These are phyloP conservation scores for Fragaria iinumae DNA, from an alignment of 306 rosid genomes.

Conservation along the genomic window DNA sequence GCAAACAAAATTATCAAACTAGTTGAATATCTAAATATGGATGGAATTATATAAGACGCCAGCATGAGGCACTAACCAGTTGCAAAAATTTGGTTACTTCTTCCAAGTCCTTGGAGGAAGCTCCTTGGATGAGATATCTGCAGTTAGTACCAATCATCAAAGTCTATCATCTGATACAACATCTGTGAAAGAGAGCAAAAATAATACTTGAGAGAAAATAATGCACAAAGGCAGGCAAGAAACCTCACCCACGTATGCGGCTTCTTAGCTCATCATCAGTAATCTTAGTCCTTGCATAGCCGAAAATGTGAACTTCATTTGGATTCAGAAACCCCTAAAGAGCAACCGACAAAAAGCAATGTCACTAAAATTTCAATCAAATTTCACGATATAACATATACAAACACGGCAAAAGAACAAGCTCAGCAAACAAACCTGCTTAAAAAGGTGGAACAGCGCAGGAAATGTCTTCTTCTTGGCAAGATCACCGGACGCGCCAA, in stretches of 20 bases:
- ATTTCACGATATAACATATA: background rate
- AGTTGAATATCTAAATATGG: background rate
- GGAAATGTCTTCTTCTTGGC: slow-evolving; percentile 99
- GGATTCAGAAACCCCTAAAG: slow-evolving; percentile 72
- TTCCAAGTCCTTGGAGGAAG: slow-evolving; percentile 48
- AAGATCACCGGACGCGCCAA: slow-evolving; percentile 98
- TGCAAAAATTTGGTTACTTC: slow-evolving; percentile 61
- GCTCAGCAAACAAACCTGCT: slow-evolving; percentile 49
- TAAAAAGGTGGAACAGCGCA: slow-evolving; percentile 78
- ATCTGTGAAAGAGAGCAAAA: background rate
- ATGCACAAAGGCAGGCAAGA: background rate
- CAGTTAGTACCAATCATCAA: slow-evolving; percentile 34
- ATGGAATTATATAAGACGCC: background rate
- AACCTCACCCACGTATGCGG: slow-evolving; percentile 73
- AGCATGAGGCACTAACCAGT: slow-evolving; percentile 59
- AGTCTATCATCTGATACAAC: slow-evolving; percentile 15
- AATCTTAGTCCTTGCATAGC: slow-evolving; percentile 91
- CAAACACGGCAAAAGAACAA: slow-evolving; percentile 1
- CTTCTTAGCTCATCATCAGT: slow-evolving; percentile 74
- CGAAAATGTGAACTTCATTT: slow-evolving; percentile 82
- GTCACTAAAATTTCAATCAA: background rate
- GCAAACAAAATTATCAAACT: slow-evolving; percentile 23
- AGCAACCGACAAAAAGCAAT: slow-evolving; percentile 3
- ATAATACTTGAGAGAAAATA: background rate
- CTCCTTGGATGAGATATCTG: slow-evolving; percentile 76